These are phyloP conservation scores for Leonotis leonurus DNA, from an alignment of 257 asterid species.

Conservation along the genomic window DNA sequence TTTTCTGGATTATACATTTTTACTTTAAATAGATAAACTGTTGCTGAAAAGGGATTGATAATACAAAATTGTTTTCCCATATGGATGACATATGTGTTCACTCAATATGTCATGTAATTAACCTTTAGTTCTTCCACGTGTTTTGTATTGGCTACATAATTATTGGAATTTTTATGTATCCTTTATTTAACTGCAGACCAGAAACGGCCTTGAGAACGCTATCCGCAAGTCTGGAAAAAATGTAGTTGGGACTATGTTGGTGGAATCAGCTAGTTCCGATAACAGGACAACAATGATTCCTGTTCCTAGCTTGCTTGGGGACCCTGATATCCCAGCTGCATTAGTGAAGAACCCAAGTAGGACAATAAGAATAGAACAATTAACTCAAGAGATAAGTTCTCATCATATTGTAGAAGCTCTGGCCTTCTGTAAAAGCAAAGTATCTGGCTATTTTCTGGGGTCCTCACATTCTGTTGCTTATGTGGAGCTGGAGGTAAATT, in stretches of 20 bases:
- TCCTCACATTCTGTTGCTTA: conserved; percentile 36
- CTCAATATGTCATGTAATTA: neutral
- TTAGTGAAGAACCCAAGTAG: conserved; percentile 53
- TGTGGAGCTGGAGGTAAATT: conserved; percentile 57
- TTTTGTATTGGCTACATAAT: neutral
- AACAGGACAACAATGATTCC: conserved; percentile 14
- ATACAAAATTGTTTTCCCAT: neutral
- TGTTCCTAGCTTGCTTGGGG: conserved; percentile 38
- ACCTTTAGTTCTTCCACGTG: neutral
- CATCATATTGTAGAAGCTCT: conserved; percentile 38
- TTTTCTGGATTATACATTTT: no score
- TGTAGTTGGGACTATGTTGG: neutral
- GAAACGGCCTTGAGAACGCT: conserved; percentile 34
- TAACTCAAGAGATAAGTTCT: conserved; percentile 31
- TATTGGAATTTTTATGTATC: no score
- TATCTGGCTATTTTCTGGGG: conserved; percentile 48
- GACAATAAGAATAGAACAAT: conserved; percentile 38
- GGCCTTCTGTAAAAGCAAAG: conserved; percentile 34
- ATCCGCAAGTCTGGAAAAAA: conserved; percentile 11
- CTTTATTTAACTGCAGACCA: conserved; percentile 34
- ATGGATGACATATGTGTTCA: neutral
- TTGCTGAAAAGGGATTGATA: neutral
- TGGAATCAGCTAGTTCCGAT: conserved; percentile 32
- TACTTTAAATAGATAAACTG: no score
- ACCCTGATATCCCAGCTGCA: conserved; percentile 37